Evolutionary conservation across 1,284 basidiomycete species (phyloP).

Genomic region (Ceratobasidium papillatum): DNA sequence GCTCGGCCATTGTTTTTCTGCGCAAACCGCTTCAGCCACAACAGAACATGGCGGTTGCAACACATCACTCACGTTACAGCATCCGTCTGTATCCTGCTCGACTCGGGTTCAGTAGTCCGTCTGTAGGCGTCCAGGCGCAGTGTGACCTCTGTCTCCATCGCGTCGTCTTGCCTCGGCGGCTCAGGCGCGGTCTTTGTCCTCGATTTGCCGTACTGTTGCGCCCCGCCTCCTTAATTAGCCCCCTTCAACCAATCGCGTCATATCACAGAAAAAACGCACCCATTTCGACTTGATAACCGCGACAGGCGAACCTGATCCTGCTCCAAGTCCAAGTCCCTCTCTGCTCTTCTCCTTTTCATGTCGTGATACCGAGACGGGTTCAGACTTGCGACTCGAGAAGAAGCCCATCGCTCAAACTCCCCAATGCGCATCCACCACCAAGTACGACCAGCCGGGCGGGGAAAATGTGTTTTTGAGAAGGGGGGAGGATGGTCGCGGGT

Average conservation of each 20-base stretch:
- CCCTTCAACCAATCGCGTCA: not conserved
- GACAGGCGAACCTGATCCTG: not conserved
- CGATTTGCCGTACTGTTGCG: constrained; percentile 19
- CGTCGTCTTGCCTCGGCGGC: not conserved
- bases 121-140: not conserved
- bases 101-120: constrained; percentile 3
- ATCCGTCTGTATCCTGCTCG: constrained; percentile 6
- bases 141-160: constrained; percentile 13
- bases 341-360: constrained; percentile 16
- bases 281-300: constrained; percentile 35
- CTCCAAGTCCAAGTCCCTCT: not conserved
- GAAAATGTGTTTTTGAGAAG: not conserved
- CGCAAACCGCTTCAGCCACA: not conserved
- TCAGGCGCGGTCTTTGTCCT: constrained; percentile 16
- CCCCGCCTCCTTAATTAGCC: not conserved
- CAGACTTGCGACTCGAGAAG: constrained; percentile 39
- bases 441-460: not conserved
- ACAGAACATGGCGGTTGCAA: not conserved
- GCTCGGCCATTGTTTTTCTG: constrained; percentile 37
- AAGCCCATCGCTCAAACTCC: constrained; percentile 20
- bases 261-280: constrained; percentile 21
- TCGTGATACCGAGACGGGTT: constrained; percentile 7
- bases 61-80: constrained; percentile 22
- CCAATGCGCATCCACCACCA: not conserved
- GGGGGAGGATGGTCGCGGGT: not conserved